Base-by-base conservation (phyloP, 352 stramenopile species). In the Phytophthora hybrid region DNA sequence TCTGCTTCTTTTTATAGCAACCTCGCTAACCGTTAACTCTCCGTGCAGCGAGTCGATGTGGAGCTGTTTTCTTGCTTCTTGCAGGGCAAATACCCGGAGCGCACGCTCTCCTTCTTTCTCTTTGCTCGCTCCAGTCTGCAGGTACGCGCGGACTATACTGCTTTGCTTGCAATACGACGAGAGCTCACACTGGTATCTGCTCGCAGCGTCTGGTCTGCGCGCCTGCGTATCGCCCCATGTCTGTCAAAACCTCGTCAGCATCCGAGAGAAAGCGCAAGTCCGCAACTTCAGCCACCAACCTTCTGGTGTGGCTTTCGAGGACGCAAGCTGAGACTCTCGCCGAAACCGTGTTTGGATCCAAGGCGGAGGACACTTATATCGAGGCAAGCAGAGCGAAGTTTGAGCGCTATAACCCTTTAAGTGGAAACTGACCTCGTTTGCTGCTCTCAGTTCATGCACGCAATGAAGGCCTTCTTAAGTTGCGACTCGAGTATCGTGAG, bases 31-130 rank as follows among this genome's bases (percentile, higher is more conserved):
- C 53, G 1, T 7, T 23, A 34, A 67, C 18, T 4, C 34, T n/a
- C 3, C 11, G 26, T 44, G 1, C 32, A 90, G 62, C 72, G 78
- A 13, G 61, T 87, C 18, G 88, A 94, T 34, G 76, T 88, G 9
- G 81, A 90, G 54, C 73, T 89, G 18, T 93, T 94, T 63, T 71
- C 77, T 6, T 76, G 74, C 13, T 92, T 94, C 65, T 57, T 94
- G 37, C 76, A 86, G 58, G 84, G 80, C 2, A 80, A 75, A 23
- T 86, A 89, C 54, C 63, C 74, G n/a, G 76, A 84, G n/a, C 41
- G 51, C 18, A 80, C 78, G 4, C 52, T 94, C 3, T 23, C 57
- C 1, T 94, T 92, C 68, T 93, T 88, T 57, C 67, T 94, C 14
- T 78, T 75, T 29, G 71, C 83, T 6, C 75, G 88, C n/a, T 68